Percentiles rank a stretch among this genome's conserved stretches.
phyloP scores from a whole-genome alignment of 2,329 filamentous ascomycete species.

The Aureobasidium namibiae region DNA sequence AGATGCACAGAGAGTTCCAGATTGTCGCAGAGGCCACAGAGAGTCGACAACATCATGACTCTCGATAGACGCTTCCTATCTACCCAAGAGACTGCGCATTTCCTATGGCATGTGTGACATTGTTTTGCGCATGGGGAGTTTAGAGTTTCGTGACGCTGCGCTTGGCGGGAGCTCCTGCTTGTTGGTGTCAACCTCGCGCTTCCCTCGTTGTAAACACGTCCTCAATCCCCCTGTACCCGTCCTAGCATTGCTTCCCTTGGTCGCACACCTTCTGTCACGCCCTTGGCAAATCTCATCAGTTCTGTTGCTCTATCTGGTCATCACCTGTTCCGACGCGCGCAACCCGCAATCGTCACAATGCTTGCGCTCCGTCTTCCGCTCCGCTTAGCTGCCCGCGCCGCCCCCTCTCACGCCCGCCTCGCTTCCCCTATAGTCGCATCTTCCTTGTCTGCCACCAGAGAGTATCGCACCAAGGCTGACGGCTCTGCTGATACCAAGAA shows the following conservation, averaged over 20 bases:
- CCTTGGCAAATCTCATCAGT: not conserved
- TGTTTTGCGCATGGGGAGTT: no score
- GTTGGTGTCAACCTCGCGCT: slow-evolving; percentile 1
- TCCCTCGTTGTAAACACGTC: not conserved
- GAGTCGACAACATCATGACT: no score
- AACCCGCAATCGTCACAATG: slow-evolving; percentile 7
- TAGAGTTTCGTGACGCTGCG: not conserved
- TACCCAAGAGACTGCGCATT: no score
- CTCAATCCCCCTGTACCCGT: not conserved
- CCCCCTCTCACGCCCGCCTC: not conserved
- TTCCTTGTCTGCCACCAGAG: not conserved
- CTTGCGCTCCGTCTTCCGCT: slow-evolving; percentile 12
- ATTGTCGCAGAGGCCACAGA: no score
- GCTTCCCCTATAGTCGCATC: not conserved
- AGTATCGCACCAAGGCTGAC: not conserved
- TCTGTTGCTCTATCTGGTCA: not conserved
- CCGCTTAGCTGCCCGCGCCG: slow-evolving; percentile 7
- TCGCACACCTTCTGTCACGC: not conserved
- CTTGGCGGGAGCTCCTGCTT: not conserved
- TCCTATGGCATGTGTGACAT: no score
- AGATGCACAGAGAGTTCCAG: no score
- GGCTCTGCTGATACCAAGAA: slow-evolving; percentile 1
- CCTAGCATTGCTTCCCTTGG: not conserved
- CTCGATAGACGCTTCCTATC: no score
- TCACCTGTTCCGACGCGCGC: not conserved